Conservation (phyloP, 768 basidiomycete genomes). For the Suillus bovinus region DNA sequence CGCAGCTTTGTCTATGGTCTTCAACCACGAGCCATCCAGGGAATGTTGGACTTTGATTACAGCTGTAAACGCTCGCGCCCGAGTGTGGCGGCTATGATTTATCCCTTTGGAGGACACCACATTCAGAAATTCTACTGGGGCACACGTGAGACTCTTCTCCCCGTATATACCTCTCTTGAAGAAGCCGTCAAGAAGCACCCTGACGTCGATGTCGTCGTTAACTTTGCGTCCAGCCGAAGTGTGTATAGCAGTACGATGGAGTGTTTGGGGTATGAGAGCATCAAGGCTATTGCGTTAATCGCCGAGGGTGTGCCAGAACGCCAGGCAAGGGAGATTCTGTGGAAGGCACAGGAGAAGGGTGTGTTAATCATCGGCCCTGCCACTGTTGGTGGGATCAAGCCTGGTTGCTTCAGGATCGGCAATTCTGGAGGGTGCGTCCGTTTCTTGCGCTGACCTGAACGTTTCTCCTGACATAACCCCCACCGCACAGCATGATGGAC, state of each 20-base stretch:
- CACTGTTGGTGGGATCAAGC: constrained; percentile 99
- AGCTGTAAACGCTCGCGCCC: constrained; percentile 91
- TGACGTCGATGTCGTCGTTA: constrained; percentile 96
- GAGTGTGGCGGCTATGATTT: constrained; percentile 98
- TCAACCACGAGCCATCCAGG: constrained; percentile 98
- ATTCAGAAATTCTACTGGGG: constrained; percentile 99
- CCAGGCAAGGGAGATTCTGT: constrained; percentile 94
- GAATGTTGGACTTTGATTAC: constrained; percentile 98
- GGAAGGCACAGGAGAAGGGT: constrained; percentile 79
- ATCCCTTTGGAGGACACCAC: constrained; percentile 99
- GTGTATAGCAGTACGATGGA: constrained; percentile 96
- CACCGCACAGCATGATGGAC: constrained; percentile 89
- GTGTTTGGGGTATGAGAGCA: constrained; percentile 58
- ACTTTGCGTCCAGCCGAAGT: constrained; percentile 93
- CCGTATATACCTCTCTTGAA: constrained; percentile 90
- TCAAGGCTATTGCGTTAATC: constrained; percentile 78
- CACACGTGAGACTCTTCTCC: constrained; percentile 96
- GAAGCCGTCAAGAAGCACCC: constrained; percentile 94
- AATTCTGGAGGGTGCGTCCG: constrained; percentile 85
- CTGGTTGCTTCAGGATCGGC: constrained; percentile 98
- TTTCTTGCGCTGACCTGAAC: neutral
- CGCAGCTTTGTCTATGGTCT: constrained; percentile 98
- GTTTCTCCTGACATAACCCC: too few species aligned
- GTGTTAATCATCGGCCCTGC: constrained; percentile 96
- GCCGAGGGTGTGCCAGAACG: constrained; percentile 99